These are phyloP conservation scores for Boletus vinaceobasis DNA, from an alignment of 768 basidiomycete genomes.

Conservation along the genomic window DNA sequence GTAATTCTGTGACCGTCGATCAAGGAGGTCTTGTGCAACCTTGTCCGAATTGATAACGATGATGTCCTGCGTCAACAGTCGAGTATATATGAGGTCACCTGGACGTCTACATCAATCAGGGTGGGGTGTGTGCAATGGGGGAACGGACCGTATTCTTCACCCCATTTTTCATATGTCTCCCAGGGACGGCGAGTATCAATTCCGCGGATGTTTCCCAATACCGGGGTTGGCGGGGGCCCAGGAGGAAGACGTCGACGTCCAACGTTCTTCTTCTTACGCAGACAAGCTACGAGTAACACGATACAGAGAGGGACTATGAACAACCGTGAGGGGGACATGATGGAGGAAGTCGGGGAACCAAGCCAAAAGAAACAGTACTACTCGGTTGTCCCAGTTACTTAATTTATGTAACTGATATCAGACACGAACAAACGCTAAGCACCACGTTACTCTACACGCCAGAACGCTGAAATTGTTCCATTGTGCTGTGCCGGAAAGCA, in stretches of 20 bases:
- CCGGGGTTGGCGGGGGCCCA: slow-evolving; percentile 18
- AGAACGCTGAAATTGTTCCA: too few species aligned
- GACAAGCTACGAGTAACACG: slow-evolving; percentile 2
- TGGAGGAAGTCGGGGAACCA: background rate
- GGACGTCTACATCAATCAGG: background rate
- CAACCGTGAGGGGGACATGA: slow-evolving; percentile 2
- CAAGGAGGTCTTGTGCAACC: slow-evolving; percentile 23
- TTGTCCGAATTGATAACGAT: slow-evolving; percentile 26
- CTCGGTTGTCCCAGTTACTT: too few species aligned
- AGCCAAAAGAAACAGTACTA: background rate
- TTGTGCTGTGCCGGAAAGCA: too few species aligned
- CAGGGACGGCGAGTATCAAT: slow-evolving; percentile 20
- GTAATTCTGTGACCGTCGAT: slow-evolving; percentile 21
- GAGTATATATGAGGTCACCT: slow-evolving; percentile 25
- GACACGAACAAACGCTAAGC: too few species aligned
- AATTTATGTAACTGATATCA: too few species aligned
- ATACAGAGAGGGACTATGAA: slow-evolving; percentile 8
- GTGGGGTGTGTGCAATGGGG: background rate
- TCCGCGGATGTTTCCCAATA: slow-evolving; percentile 19
- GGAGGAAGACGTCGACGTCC: slow-evolving; percentile 17
- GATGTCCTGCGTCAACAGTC: slow-evolving; percentile 22
- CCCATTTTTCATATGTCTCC: slow-evolving; percentile 21
- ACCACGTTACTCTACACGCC: too few species aligned
- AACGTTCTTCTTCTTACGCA: slow-evolving; percentile 10
- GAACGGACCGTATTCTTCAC: slow-evolving; percentile 17